Evolutionary conservation across 306 rosid genomes (phyloP).

Genomic region (Cajanus cajan): DNA sequence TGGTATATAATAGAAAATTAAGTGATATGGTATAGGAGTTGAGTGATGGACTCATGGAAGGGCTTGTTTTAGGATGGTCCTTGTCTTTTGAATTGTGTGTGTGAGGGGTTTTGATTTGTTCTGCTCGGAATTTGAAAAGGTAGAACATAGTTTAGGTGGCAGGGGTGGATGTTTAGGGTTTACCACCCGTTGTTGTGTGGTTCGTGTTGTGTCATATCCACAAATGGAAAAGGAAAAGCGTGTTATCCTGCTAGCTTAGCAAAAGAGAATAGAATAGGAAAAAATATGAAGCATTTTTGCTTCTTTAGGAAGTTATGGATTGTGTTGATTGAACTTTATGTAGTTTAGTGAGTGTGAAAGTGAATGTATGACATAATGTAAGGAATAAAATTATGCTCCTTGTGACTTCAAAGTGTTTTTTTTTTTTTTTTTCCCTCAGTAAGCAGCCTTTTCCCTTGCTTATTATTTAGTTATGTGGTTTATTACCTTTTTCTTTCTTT

Average conservation of each 20-base stretch:
- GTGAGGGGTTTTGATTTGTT: slow-evolving; percentile 15
- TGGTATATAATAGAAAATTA: background rate
- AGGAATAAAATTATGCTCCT: background rate
- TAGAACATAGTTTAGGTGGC: slow-evolving; percentile 37
- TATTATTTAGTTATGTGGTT: background rate
- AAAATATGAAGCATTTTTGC: background rate
- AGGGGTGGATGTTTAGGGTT: slow-evolving; percentile 48
- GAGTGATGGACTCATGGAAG: slow-evolving; percentile 40
- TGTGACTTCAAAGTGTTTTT: background rate
- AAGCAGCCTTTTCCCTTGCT: background rate
- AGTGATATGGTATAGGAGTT: background rate
- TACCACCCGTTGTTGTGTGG: slow-evolving; percentile 41
- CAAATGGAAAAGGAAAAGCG: background rate
- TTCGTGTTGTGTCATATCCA: background rate
- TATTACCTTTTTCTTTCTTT: too few relatives aligned
- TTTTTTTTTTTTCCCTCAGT: background rate
- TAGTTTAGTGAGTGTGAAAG: background rate
- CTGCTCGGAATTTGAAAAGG: slow-evolving; percentile 29
- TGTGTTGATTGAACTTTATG: background rate
- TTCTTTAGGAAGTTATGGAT: slow-evolving; percentile 16
- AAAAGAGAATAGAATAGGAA: background rate
- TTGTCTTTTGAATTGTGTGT: slow-evolving; percentile 17
- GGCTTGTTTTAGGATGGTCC: slow-evolving; percentile 44
- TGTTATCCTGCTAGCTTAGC: background rate
- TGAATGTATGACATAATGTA: background rate